Evolutionary conservation across 78 protist species (phyloP), one percentile per base, ranked within the genome.

Genomic region (Acrasis kona): DNA sequence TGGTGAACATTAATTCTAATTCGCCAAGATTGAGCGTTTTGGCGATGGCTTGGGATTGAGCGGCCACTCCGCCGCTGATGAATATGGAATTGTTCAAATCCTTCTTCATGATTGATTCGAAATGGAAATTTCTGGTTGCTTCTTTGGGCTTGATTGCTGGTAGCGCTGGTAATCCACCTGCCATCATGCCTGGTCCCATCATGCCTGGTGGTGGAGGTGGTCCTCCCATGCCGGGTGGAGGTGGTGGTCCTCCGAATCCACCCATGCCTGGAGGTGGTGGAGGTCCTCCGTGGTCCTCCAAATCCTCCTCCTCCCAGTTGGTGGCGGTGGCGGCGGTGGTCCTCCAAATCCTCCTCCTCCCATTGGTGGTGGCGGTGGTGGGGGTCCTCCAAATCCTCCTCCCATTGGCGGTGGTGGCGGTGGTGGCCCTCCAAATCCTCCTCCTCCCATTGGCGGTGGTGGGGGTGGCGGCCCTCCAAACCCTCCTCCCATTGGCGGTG

Each of bases 261-360:
- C 61, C 61, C 61, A 50, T 50, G 19, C 61, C 61, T 50, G 61
- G 61, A 50, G 61, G 61, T 50, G 34, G 34, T 50, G 61, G 61
- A n/a, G 61, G 61, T n/a, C 61, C 61, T n/a, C n/a, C 34, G 61
- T 50, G 61, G 61, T 50, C 61, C 61, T 50, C 61, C 61, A n/a
- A 19, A 50, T 50, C 34, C 34, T 50, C 61, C 61, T 50, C 61
- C 61, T n/a, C n/a, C n/a, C n/a, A 19, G 19, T 50, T 50, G 61
- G 61, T 50, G 61, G 61, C 19, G 61, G 61, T 50, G 34, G 34
- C 19, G 61, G 61, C 19, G 61, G 61, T 50, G 34, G 34, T 50
- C 61, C 61, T 50, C 34, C 19, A 50, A 19, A 19, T 50, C 61
- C 61, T 50, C 61, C 61, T 50, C 61, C 61, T 50, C 61, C 61